Evolutionary conservation across 116 monocot species (phyloP).

Genomic region (Cymodocea nodosa): DNA sequence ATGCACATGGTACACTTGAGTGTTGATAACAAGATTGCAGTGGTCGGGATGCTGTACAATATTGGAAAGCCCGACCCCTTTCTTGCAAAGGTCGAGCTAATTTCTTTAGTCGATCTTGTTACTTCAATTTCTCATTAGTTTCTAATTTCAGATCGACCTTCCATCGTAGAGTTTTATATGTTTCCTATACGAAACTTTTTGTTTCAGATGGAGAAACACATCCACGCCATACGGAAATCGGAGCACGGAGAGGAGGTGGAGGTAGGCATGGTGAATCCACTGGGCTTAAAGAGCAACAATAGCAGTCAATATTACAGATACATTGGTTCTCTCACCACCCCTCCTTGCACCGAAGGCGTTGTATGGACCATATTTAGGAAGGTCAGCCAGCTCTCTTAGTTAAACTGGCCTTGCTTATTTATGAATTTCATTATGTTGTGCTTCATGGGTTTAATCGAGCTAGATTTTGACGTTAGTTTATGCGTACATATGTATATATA

Average conservation of each 20-base stretch:
- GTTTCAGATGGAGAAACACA: slow-evolving; percentile 1
- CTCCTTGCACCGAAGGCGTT: slow-evolving; percentile 45
- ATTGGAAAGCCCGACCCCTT: slow-evolving; percentile 39
- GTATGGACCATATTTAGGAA: slow-evolving; percentile 26
- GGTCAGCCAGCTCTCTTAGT: background rate
- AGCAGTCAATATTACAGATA: slow-evolving; percentile 41
- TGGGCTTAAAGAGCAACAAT: slow-evolving; percentile 6
- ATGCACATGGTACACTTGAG: slow-evolving; percentile 53
- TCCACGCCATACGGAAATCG: slow-evolving; percentile 2
- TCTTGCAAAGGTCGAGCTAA: slow-evolving; percentile 24
- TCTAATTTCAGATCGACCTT: too few relatives aligned
- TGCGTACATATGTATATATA: background rate
- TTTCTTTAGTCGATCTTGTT: too few relatives aligned
- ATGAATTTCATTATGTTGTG: too few relatives aligned
- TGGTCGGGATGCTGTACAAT: slow-evolving; percentile 46
- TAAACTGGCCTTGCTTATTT: background rate
- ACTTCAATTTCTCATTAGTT: too few relatives aligned
- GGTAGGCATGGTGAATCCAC: slow-evolving; percentile 30
- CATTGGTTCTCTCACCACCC: slow-evolving; percentile 39
- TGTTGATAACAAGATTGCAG: slow-evolving; percentile 34
- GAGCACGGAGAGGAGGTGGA: slow-evolving; percentile 13
- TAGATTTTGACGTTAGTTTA: background rate
- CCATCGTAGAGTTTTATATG: too few relatives aligned
- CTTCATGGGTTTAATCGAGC: too few relatives aligned
- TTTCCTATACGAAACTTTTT: too few relatives aligned